Evolutionary conservation across 73 alveolate species (phyloP).

Genomic region (Effrenium voratum): DNA sequence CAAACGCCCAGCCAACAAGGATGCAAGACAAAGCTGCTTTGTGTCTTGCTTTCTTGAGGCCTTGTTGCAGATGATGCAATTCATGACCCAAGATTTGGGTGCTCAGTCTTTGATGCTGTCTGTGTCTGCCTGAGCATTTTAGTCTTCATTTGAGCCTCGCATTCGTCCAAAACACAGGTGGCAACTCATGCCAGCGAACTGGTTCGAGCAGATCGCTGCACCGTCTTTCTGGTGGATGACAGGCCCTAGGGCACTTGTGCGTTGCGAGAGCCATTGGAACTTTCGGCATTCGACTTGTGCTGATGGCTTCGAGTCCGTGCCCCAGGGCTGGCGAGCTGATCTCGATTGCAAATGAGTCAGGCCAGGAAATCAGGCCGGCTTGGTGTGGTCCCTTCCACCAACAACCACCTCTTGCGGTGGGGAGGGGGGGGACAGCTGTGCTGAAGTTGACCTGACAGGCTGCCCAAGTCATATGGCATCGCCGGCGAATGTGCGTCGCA

Average conservation of each 20-base stretch:
- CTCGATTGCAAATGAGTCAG: slow-evolving; percentile 52
- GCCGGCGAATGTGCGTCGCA: slow-evolving; percentile 89
- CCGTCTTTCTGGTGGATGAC: slow-evolving; percentile 82
- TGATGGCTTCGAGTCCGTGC: neutral
- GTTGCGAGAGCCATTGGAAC: neutral
- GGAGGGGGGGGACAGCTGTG: too few relatives aligned
- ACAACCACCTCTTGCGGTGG: too few relatives aligned
- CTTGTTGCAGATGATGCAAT: slow-evolving; percentile 73
- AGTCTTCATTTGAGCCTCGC: neutral
- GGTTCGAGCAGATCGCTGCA: slow-evolving; percentile 85
- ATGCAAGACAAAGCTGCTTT: neutral
- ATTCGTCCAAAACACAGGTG: slow-evolving; percentile 7
- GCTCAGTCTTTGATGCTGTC: slow-evolving; percentile 80
- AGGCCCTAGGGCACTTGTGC: neutral
- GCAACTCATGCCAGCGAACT: slow-evolving; percentile 64
- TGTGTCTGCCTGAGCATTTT: neutral
- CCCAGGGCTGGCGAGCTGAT: slow-evolving; percentile 63
- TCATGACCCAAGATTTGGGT: slow-evolving; percentile 63
- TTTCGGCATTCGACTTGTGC: neutral
- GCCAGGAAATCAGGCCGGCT: slow-evolving; percentile 20
- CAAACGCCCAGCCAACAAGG: neutral
- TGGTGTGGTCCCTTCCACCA: too few relatives aligned
- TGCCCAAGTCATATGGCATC: slow-evolving; percentile 78
- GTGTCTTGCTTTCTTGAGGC: slow-evolving; percentile 17
- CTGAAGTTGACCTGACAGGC: too few relatives aligned